Base-by-base conservation (phyloP, 345 rosid species). In the Dimocarpus longan region DNA sequence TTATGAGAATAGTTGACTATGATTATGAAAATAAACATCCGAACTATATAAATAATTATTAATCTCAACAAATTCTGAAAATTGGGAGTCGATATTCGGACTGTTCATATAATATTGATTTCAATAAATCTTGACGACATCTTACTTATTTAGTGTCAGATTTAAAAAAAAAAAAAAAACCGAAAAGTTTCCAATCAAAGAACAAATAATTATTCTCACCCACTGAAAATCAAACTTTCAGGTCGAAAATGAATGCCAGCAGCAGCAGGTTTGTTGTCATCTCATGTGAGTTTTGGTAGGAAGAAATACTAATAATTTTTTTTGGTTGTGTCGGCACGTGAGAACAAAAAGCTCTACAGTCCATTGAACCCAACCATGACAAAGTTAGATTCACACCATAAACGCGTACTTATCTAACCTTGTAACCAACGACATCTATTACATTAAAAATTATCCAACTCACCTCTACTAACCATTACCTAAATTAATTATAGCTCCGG, bases 261-360 rank as follows among this genome's bases (percentile, higher is more conserved):
- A 65, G 68, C 37, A 63, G 44, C n/a, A 13, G 43, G 46, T 40
- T 40, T 67, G 50, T 56, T 72, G 48, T 54, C 54, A 72, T 56
- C 48, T 32, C 18, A 37, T 32, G 65, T 56, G 48, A 54, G 37
- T 9, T 19, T 72, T 8, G 6, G 19, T 21, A 50, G 74, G 62
- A 19, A 56, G 26, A 46, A 11, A 52, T 42, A 69, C 21, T 75
- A 15, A 32, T 75, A 15, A 32, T 37, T 46, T 18, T 62, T 22
- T 39, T 40, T 43, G 65, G 10, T 22, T 73, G 74, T n/a, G 81
- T 83, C 81, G 81, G 83, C 83, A 80, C 8, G 70, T 68, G 76
- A 77, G 65, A 68, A 83, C 83, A 83, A 83, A 82, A 71, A 81
- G 19, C 26, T 26, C 42, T 37, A 9, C 46, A 37, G 42, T 63